phyloP scores from a whole-genome alignment of 2,329 filamentous ascomycete species.

The Stagonosporopsis chrysanthemi region DNA sequence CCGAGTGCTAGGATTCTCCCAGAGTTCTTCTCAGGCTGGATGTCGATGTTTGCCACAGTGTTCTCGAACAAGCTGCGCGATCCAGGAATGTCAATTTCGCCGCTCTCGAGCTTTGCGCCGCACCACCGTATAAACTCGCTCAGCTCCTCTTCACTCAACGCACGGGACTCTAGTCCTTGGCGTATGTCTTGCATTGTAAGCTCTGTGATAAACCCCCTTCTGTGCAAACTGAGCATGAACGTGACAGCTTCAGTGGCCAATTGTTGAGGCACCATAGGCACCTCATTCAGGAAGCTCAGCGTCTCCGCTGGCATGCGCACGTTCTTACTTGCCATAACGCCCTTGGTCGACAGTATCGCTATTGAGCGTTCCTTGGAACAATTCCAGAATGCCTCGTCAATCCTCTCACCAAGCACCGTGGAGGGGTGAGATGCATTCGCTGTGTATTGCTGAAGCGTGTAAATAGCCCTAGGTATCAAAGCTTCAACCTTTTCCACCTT shows the following conservation, averaged over 20 bases:
- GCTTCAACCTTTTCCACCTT: slow-evolving; percentile 65
- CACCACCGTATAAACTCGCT: slow-evolving; percentile 86
- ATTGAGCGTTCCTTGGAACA: slow-evolving; percentile 79
- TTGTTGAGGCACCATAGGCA: slow-evolving; percentile 82
- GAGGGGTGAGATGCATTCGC: slow-evolving; percentile 92
- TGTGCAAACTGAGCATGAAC: slow-evolving; percentile 81
- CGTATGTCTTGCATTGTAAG: slow-evolving; percentile 89
- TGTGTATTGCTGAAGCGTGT: slow-evolving; percentile 85
- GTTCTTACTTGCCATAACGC: slow-evolving; percentile 82
- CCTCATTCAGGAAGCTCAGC: slow-evolving; percentile 82
- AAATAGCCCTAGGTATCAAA: slow-evolving; percentile 79
- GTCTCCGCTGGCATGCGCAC: slow-evolving; percentile 79
- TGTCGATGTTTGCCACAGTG: slow-evolving; percentile 72
- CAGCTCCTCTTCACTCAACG: slow-evolving; percentile 79
- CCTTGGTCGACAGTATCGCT: slow-evolving; percentile 86
- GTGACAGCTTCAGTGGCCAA: slow-evolving; percentile 71
- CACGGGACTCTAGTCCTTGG: slow-evolving; percentile 80
- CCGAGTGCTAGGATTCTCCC: slow-evolving; percentile 80
- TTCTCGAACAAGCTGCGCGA: slow-evolving; percentile 78
- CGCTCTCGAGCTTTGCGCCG: slow-evolving; percentile 72
- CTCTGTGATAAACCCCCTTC: slow-evolving; percentile 85
- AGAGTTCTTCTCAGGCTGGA: slow-evolving; percentile 60
- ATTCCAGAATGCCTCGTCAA: slow-evolving; percentile 96
- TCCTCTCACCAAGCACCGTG: slow-evolving; percentile 79
- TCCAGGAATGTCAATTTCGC: slow-evolving; percentile 74